Conservation (phyloP, 805 yeast genomes). For the Wickerhamiella lipophila region DNA sequence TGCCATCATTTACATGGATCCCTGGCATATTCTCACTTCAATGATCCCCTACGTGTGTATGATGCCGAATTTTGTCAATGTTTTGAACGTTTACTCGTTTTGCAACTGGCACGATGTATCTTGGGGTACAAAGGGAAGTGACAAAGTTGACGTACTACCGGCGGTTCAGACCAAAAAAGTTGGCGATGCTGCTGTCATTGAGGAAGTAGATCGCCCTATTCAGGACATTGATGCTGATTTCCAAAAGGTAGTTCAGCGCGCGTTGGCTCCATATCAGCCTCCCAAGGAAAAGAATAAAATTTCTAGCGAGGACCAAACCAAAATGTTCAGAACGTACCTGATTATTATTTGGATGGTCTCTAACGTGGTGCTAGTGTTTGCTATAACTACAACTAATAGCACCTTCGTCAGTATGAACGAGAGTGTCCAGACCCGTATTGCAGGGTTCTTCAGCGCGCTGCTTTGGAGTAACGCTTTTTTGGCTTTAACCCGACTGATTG, state of each 20-base stretch:
- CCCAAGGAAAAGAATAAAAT: slow-evolving; percentile 19
- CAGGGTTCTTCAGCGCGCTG: slow-evolving; percentile 35
- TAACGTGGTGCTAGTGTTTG: slow-evolving; percentile 29
- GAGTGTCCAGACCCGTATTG: slow-evolving; percentile 29
- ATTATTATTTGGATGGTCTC: slow-evolving; percentile 31
- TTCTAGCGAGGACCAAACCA: slow-evolving; percentile 29
- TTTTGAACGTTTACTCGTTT: slow-evolving; percentile 53
- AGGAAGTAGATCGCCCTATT: slow-evolving; percentile 36
- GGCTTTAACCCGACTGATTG: slow-evolving; percentile 45
- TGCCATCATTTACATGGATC: slow-evolving; percentile 47
- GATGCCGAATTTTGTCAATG: slow-evolving; percentile 31
- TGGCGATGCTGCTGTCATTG: slow-evolving; percentile 42
- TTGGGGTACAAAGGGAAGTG: slow-evolving; percentile 67
- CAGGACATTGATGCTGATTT: slow-evolving; percentile 44
- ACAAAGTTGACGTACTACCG: slow-evolving; percentile 37
- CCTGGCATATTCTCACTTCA: slow-evolving; percentile 53
- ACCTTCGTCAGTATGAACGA: slow-evolving; percentile 29
- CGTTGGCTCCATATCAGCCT: slow-evolving; percentile 40
- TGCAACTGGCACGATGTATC: slow-evolving; percentile 62
- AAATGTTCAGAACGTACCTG: slow-evolving; percentile 32
- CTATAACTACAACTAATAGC: slow-evolving; percentile 30
- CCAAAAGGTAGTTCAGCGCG: slow-evolving; percentile 37
- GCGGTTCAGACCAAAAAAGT: slow-evolving; percentile 38
- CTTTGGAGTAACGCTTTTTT: slow-evolving; percentile 52
- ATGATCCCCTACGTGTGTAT: slow-evolving; percentile 31